phyloP scores from a whole-genome alignment of 345 rosid genomes.

The Boechera divaricarpa region DNA sequence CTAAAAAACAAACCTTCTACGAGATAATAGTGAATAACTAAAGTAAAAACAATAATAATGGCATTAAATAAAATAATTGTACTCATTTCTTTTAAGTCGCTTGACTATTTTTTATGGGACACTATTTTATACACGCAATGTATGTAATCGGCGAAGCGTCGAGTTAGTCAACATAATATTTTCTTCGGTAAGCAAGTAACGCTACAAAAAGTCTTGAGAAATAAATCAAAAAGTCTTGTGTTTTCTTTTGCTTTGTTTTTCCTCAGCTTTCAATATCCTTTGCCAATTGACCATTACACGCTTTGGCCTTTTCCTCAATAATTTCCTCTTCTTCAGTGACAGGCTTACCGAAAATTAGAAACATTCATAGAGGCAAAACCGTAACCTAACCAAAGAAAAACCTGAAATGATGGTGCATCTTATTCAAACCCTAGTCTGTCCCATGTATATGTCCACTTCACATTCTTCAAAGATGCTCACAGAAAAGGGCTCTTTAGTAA shows the following conservation, averaged over 20 bases:
- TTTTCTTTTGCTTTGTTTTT: background rate
- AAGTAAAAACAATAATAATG: background rate
- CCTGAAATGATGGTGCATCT: slow-evolving; percentile 8
- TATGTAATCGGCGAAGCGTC: background rate
- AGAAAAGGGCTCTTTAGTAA: slow-evolving; percentile 3
- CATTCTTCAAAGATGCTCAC: slow-evolving; percentile 12
- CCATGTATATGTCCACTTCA: background rate
- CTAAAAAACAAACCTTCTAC: background rate
- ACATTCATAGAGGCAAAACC: slow-evolving; percentile 5
- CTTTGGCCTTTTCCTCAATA: slow-evolving; percentile 8
- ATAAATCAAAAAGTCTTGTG: background rate
- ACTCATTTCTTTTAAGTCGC: background rate
- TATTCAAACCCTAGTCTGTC: slow-evolving; percentile 30
- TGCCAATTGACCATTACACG: slow-evolving; percentile 7
- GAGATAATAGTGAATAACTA: too few species aligned
- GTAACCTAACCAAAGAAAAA: slow-evolving; percentile 9
- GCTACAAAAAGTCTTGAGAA: background rate
- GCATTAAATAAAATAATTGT: background rate
- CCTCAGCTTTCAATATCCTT: slow-evolving; percentile 10
- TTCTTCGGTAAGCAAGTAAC: background rate
- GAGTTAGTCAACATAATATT: slow-evolving; percentile 3
- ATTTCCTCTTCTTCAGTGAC: background rate
- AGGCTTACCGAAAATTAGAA: background rate
- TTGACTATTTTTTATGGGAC: slow-evolving; percentile 13
- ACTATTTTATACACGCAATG: slow-evolving; percentile 4